Percentiles rank a stretch among this genome's conserved stretches.
phyloP scores from a whole-genome alignment of 768 basidiomycete genomes.

The Tubosaeta brunneosetosa region DNA sequence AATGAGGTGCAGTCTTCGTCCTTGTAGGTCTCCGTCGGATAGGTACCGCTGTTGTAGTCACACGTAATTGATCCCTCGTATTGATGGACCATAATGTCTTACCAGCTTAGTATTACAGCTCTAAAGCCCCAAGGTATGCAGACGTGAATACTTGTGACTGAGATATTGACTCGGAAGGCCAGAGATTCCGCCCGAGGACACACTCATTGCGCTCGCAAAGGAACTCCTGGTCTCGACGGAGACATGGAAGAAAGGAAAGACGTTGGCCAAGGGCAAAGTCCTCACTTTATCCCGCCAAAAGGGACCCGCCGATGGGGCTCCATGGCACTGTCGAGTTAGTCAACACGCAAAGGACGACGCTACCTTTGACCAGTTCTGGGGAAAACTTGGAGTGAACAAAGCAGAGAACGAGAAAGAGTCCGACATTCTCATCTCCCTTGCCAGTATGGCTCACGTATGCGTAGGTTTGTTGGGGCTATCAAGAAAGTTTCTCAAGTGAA shows the following conservation, averaged over 20 bases:
- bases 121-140: slow-evolving; percentile 37
- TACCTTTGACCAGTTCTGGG: slow-evolving; percentile 73
- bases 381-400: slow-evolving; percentile 60
- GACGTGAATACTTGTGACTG: neutral
- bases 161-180: neutral
- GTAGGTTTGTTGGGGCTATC: slow-evolving; percentile 62
- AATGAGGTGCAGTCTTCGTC: slow-evolving; percentile 6
- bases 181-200: slow-evolving; percentile 63
- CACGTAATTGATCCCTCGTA: slow-evolving; percentile 10
- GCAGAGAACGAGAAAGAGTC: slow-evolving; percentile 67
- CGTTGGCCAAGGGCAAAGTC: slow-evolving; percentile 49
- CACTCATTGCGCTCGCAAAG: slow-evolving; percentile 48
- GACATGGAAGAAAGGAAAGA: slow-evolving; percentile 67
- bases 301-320: slow-evolving; percentile 48
- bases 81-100: slow-evolving; percentile 22
- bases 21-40: slow-evolving; percentile 2
- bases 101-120: slow-evolving; percentile 38
- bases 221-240: slow-evolving; percentile 52
- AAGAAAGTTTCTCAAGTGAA: slow-evolving; percentile 60
- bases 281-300: slow-evolving; percentile 53
- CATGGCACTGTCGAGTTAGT: slow-evolving; percentile 68
- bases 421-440: slow-evolving; percentile 14
- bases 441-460: neutral
- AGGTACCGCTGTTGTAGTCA: slow-evolving; percentile 13
- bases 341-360: slow-evolving; percentile 61